Evolutionary conservation across 148 eudicot species (phyloP), one percentile per base, ranked within the genome.

Genomic region (Rheum nobile): DNA sequence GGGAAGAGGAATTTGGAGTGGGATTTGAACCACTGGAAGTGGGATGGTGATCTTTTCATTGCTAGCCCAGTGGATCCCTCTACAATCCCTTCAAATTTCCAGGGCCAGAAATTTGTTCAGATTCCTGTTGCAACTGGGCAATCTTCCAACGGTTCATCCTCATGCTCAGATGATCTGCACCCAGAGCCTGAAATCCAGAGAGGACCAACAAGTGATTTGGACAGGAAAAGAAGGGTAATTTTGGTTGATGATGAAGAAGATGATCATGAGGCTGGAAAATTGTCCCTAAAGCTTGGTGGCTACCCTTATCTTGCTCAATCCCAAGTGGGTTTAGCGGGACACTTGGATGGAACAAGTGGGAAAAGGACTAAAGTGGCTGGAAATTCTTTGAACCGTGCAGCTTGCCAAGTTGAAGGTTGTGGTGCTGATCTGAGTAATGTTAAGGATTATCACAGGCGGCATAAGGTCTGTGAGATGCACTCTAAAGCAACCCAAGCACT

Each of bases 1-100:
- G 90, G 88, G 55, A 86, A 89, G 79, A 87, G 77, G 78, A 84
- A 76, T 57, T 7, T 78, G 43, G 94, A 90, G 59, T 93, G 98
- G 98, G 94, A 90, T 86, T 86, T 89, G 78, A 90, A 89, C 80
- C 84, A 90, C 11, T 93, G 98, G 96, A 89, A 80, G 77, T 93
- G 98, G 98, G 98, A 93, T 83, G 91, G 89, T 1, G 90, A 90
- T 79, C 75, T 88, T 9, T 90, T 86, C 75, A 77, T 85, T 3
- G 96, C 96, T 11, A 78, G 87, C 52, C 88, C 87, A 0, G 76
- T 82, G 34, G 80, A 75, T 78, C 22, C 83, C 8, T 31, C 34
- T 21, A 21, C 73, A n/a, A 35, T 71, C 38, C 81, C 87, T 16
- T 83, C 87, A 0, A 82, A 83, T 81, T 80, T 1, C 52, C 75